phyloP scores from a whole-genome alignment of 2,329 filamentous ascomycete genomes.

The Diaporthe vexans region DNA sequence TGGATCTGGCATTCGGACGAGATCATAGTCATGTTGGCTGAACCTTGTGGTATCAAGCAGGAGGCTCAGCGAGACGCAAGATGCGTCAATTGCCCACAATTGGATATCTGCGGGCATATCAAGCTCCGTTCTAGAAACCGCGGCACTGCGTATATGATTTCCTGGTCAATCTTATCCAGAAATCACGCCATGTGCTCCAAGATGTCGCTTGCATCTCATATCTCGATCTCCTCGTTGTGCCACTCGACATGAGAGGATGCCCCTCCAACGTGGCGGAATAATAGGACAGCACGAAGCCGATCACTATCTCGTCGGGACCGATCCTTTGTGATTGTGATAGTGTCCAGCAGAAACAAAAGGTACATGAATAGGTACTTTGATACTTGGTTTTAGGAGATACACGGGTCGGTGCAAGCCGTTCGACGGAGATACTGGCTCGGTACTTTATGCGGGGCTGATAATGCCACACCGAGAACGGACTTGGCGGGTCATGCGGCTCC shows the following conservation, averaged over 20 bases:
- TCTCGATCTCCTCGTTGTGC: constrained; percentile 13
- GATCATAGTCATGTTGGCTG: background rate
- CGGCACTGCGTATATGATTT: background rate
- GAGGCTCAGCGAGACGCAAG: background rate
- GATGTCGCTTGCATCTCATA: constrained; percentile 5
- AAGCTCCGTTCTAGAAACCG: background rate
- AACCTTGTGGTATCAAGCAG: background rate
- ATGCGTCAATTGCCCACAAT: background rate
- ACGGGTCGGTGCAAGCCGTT: background rate
- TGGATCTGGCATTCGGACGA: background rate
- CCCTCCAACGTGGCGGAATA: constrained; percentile 8
- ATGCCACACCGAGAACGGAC: constrained; percentile 35
- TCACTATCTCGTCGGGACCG: constrained; percentile 4
- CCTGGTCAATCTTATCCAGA: background rate
- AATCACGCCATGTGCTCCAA: constrained; percentile 14
- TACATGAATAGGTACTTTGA: constrained; percentile 13
- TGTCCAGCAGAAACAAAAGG: background rate
- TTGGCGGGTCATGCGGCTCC: constrained; percentile 34
- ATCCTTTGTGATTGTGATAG: constrained; percentile 2
- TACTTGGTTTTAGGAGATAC: background rate
- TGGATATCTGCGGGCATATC: background rate
- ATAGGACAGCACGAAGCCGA: background rate
- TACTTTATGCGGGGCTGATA: constrained; percentile 32
- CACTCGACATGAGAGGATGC: background rate
- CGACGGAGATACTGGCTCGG: constrained; percentile 28